phyloP scores from a whole-genome alignment of 1,284 basidiomycete species.

The Sparassis latifolia region DNA sequence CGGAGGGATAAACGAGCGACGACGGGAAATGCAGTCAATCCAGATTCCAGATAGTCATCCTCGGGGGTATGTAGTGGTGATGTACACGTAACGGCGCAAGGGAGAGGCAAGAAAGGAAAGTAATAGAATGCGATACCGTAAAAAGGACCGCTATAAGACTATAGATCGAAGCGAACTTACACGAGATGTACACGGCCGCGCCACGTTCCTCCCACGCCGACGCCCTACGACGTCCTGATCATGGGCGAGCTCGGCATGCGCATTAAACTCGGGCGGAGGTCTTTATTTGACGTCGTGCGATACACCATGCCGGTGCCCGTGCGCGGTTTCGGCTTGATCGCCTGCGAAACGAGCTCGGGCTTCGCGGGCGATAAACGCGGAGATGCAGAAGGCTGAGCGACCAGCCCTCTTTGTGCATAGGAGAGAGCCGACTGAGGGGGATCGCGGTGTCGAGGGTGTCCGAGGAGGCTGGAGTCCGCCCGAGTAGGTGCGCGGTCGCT shows the following conservation, averaged over 20 bases:
- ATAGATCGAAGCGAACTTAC: no score
- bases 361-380: background rate
- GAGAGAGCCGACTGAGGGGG: background rate
- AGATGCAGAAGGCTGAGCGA: background rate
- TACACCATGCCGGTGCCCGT: constrained; percentile 70
- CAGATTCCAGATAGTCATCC: no score
- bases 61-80: no score
- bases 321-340: constrained; percentile 37
- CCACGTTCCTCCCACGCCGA: no score
- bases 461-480: background rate
- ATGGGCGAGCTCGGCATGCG: constrained; percentile 17
- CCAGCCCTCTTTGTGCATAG: background rate
- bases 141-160: no score
- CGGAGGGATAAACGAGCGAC: no score
- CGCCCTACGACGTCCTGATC: no score
- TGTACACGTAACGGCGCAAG: no score
- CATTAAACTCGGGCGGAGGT: constrained; percentile 17
- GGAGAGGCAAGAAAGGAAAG: no score
- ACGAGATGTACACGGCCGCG: no score
- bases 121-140: no score
- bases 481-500: background rate
- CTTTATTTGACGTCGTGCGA: constrained; percentile 21
- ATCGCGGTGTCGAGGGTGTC: background rate
- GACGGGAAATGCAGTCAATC: no score
- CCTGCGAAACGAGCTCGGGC: constrained; percentile 11